Base-by-base conservation (phyloP, 208 protist species). In the Herpetomonas muscarum region DNA sequence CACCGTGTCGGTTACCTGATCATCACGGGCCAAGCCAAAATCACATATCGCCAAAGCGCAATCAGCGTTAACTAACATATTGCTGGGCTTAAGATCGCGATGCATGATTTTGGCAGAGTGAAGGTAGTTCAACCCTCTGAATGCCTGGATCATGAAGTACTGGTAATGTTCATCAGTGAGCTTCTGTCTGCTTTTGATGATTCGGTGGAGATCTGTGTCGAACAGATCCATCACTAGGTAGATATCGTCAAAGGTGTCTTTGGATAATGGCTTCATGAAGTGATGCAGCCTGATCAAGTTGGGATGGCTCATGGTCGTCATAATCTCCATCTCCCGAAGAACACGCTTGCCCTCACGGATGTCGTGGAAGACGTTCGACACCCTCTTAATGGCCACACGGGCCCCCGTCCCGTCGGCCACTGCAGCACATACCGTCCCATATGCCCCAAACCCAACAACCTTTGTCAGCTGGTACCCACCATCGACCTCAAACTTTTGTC, bases 141-240 rank as follows among this genome's bases (percentile, higher is more conserved):
- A 92, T 4, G 98, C 92, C 70, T 99, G 98, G 67, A 99, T 98
- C 55, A 99, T 85, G 70, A 99, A 99, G 69, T 98, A 99, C 70
- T 98, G 97, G 30, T 90, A 73, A 67, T 99, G 98, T 39, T 99
- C 97, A 55, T 98, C 91, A 15, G 96, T 95, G 3, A 99, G 81
- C 30, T 70, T 78, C 61, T 98, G 93, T 34, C 86, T 44, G 45
- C 96, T 99, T 17, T 67, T 46, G 63, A 99, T 98, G 51, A 99
- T 97, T 31, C 96, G 85, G 62, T 99, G 91, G 29, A 99, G 73
- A 79, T 99, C 98, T 0, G 98, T 99, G 72, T 99, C 97, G 81
- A 91, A 91, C 24, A 96, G 56, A 44, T 94, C 90, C 81, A 90
- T 94, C 24, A 94, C 84, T 39, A 92, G 73, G 55, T 96, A 96